These are phyloP conservation scores for Tuber brumale DNA, from an alignment of 495 filamentous ascomycete genomes.

Conservation along the genomic window DNA sequence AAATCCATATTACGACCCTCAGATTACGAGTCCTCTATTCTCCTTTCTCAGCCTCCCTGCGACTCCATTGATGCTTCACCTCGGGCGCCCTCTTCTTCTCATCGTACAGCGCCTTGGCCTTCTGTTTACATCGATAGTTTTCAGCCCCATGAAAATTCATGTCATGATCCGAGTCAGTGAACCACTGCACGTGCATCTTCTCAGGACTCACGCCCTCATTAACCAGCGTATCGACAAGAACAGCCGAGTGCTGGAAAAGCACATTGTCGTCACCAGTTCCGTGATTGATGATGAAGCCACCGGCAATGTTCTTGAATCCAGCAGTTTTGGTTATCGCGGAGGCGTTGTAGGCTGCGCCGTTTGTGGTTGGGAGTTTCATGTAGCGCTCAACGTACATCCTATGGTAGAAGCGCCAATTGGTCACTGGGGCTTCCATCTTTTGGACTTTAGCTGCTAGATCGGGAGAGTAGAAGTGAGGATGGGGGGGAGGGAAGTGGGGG, in stretches of 20 bases:
- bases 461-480: conserved; percentile 26
- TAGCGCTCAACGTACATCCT: conserved; percentile 60
- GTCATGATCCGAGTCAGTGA: conserved; percentile 53
- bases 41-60: conserved; percentile 3
- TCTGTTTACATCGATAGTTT: no score
- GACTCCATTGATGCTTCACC: conserved; percentile 46
- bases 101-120: conserved; percentile 47
- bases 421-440: conserved; percentile 49
- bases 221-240: conserved; percentile 50
- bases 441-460: neutral
- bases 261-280: conserved; percentile 58
- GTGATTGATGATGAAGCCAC: conserved; percentile 52
- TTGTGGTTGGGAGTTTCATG: conserved; percentile 53
- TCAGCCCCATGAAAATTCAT: conserved; percentile 49
- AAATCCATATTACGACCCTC: no score
- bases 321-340: conserved; percentile 44
- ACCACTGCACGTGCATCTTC: conserved; percentile 38
- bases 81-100: conserved; percentile 46
- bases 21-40: no score
- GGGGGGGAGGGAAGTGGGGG: neutral
- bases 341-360: conserved; percentile 49
- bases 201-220: conserved; percentile 47
- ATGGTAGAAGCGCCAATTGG: conserved; percentile 60
- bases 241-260: conserved; percentile 54
- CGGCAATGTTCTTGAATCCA: conserved; percentile 51